These are phyloP conservation scores for Botrytis squamosa DNA, from an alignment of 2,329 filamentous ascomycete genomes.

Conservation along the genomic window DNA sequence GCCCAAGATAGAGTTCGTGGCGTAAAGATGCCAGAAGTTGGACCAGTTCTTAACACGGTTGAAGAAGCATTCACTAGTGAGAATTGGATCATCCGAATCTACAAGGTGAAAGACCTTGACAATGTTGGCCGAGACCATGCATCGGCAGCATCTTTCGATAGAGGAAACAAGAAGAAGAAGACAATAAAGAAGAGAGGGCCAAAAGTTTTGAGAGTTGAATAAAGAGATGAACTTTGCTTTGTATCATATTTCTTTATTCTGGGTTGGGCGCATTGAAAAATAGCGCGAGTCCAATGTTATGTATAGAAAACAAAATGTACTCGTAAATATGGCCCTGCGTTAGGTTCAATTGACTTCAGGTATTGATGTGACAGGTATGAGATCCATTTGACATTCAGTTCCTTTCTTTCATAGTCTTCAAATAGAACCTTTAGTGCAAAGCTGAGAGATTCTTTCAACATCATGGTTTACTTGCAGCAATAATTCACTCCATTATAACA, in stretches of 20 bases:
- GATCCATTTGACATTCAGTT: background rate
- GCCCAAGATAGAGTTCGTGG: conserved; percentile 87
- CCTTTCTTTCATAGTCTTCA: background rate
- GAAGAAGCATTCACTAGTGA: conserved; percentile 98
- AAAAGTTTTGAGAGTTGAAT: conserved; percentile 70
- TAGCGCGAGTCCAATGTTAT: conserved; percentile 25
- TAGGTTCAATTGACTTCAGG: background rate
- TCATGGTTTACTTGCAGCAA: background rate
- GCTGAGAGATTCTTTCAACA: background rate
- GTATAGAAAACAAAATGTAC: conserved; percentile 36
- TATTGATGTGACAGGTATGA: background rate
- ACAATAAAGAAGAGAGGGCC: conserved; percentile 68
- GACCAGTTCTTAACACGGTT: conserved; percentile 80
- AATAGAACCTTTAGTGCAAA: background rate
- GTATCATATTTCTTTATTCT: conserved; percentile 37
- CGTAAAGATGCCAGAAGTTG: conserved; percentile 74
- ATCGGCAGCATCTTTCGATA: conserved; percentile 67
- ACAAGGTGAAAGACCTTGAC: conserved; percentile 99
- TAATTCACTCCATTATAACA: background rate
- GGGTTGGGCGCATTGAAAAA: conserved; percentile 26
- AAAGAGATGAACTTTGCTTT: conserved; percentile 38
- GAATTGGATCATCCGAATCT: conserved; percentile 99
- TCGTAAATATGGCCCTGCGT: conserved; percentile 27
- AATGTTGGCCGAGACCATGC: conserved; percentile 90
- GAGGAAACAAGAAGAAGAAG: conserved; percentile 83